phyloP scores from a whole-genome alignment of 1,284 basidiomycete species.

The Sphaerobolus stellatus region DNA sequence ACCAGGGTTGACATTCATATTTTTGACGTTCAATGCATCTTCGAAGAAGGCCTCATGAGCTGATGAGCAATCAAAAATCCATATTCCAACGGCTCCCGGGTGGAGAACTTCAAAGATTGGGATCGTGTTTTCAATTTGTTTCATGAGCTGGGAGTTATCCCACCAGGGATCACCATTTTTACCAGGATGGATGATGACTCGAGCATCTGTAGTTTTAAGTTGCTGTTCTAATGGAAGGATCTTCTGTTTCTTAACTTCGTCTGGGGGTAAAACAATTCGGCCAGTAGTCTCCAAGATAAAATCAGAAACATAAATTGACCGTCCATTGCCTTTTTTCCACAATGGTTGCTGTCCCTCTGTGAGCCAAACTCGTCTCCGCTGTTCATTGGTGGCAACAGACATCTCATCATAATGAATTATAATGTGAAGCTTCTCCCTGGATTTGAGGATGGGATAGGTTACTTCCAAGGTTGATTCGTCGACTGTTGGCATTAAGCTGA shows the following conservation, averaged over 20 bases:
- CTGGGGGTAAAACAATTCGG: constrained; percentile 17
- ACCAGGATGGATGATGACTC: constrained; percentile 19
- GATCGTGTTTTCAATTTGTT: constrained; percentile 13
- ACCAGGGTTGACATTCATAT: no score
- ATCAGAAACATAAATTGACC: constrained; percentile 25
- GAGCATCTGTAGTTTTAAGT: constrained; percentile 14
- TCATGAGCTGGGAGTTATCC: constrained; percentile 17
- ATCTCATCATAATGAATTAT: constrained; percentile 25
- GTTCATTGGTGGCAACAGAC: constrained; percentile 24
- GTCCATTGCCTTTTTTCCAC: constrained; percentile 26
- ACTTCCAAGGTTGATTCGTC: no score
- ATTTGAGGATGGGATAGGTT: no score
- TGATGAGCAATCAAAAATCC: constrained; percentile 24
- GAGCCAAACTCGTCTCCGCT: constrained; percentile 20
- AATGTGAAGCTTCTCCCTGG: no score
- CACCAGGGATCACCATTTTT: constrained; percentile 20
- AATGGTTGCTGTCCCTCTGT: constrained; percentile 22
- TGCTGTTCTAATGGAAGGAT: constrained; percentile 16
- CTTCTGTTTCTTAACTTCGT: constrained; percentile 17
- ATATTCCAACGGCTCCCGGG: no score
- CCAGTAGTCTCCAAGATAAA: constrained; percentile 27
- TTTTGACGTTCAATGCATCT: no score
- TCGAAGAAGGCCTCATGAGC: no score
- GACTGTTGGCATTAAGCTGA: no score
- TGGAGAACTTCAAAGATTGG: constrained; percentile 16